phyloP scores from a whole-genome alignment of 2,329 filamentous ascomycete species.

The Xylariaceae sp. region DNA sequence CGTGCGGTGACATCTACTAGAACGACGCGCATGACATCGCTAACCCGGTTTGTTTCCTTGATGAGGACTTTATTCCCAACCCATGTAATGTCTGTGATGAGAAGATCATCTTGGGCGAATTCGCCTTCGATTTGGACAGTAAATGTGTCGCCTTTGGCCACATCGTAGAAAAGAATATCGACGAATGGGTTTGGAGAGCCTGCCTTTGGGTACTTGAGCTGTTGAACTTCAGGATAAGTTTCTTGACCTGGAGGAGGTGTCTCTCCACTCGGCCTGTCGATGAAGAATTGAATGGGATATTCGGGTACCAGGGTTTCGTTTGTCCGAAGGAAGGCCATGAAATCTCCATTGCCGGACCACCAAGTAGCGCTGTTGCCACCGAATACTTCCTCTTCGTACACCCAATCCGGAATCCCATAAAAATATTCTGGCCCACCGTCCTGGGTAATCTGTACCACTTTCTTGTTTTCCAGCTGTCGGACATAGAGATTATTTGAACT shows the following conservation, averaged over 20 bases:
- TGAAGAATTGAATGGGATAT: constrained; percentile 89
- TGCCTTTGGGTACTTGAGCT: constrained; percentile 97
- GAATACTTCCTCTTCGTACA: constrained; percentile 86
- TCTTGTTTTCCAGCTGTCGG: constrained; percentile 55
- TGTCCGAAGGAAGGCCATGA: constrained; percentile 85
- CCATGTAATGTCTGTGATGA: constrained; percentile 94
- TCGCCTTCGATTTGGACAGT: constrained; percentile 71
- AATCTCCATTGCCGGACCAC: constrained; percentile 91
- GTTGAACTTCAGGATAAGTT: constrained; percentile 80
- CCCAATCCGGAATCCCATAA: constrained; percentile 96
- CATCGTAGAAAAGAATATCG: constrained; percentile 81
- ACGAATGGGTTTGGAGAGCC: constrained; percentile 91
- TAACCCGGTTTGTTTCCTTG: constrained; percentile 90
- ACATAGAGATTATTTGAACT: constrained; percentile 86
- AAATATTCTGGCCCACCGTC: constrained; percentile 88
- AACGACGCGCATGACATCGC: constrained; percentile 82
- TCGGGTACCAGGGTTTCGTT: constrained; percentile 90
- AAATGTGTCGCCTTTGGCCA: constrained; percentile 72
- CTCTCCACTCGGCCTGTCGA: constrained; percentile 77
- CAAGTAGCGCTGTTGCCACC: constrained; percentile 77
- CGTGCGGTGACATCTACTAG: constrained; percentile 74
- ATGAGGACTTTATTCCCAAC: constrained; percentile 79
- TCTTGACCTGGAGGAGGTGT: constrained; percentile 67
- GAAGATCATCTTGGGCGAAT: constrained; percentile 74
- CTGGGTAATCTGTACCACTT: constrained; percentile 69